phyloP scores from a whole-genome alignment of 192 early-diverging fungal genomes.

The Coemansia sp. region DNA sequence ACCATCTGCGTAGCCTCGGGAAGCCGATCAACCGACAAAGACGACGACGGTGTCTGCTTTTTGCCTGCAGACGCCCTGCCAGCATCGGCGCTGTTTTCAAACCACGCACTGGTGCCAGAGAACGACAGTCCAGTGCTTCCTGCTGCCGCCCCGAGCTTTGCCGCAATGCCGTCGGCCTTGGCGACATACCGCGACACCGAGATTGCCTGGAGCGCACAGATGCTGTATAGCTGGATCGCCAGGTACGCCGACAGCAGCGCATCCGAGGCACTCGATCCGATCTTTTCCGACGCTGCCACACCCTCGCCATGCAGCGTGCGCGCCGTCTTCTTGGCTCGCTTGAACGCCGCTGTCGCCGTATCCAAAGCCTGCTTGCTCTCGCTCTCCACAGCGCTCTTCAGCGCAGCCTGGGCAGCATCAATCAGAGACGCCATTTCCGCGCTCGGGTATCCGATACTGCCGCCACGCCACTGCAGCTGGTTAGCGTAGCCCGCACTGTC shows the following conservation, averaged over 20 bases:
- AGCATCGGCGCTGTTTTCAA: conserved; percentile 2
- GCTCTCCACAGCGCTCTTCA: conserved; percentile 1
- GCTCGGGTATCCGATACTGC: conserved; percentile 15
- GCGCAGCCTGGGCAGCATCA: conserved; percentile 7
- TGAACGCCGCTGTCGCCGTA: conserved; percentile 1
- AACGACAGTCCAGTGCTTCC: background rate
- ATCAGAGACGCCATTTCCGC: conserved; percentile 15
- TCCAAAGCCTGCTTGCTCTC: background rate
- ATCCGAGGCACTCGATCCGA: conserved; percentile 22
- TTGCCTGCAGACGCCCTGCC: background rate
- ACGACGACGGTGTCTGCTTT: background rate
- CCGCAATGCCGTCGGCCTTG: conserved; percentile 17
- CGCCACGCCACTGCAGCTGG: conserved; percentile 34
- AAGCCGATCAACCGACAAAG: background rate
- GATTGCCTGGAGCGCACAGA: conserved; percentile 13
- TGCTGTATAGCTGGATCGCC: conserved; percentile 23
- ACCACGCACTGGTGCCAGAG: conserved; percentile 6
- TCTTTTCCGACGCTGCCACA: conserved; percentile 15
- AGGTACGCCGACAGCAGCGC: conserved; percentile 25
- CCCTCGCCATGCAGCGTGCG: conserved; percentile 19
- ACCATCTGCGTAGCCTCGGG: conserved; percentile 13
- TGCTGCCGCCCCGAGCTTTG: conserved; percentile 2
- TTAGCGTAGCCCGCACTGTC: too few relatives aligned
- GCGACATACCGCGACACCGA: conserved; percentile 5
- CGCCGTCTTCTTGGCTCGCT: conserved; percentile 11